Evolutionary conservation across 2,329 filamentous ascomycete species (phyloP), one percentile per base, ranked within the genome.

Genomic region (Sclerotinia trifoliorum): DNA sequence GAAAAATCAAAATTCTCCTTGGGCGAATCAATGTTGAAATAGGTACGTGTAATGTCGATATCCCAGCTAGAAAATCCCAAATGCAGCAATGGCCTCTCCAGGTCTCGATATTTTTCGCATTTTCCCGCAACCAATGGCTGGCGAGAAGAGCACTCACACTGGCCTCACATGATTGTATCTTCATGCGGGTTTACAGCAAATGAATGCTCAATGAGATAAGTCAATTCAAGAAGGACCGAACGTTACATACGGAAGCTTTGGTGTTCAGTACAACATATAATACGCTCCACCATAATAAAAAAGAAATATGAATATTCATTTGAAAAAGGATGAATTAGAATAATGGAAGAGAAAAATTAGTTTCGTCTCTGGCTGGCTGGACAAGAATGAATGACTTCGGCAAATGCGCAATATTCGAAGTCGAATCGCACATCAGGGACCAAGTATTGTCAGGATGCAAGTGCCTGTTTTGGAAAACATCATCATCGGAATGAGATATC

Each of bases 161-260:
- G 44, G 57, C 48, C 73, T 77, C 75, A 76, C 74, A 75, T 77
- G 75, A 77, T 63, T 73, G 66, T 72, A 73, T 58, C 66, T 58
- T 71, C 65, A 75, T 77, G 75, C 75, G 74, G 69, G 73, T 68
- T 72, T 70, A 73, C 73, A 70, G 70, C 67, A 65, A 60, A 65
- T 46, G 65, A 63, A 42, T 52, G 51, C 32, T 65, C 35, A n/a
- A 66, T 49, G 39, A 69, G 69, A 70, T 63, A 71, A 70, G 69
- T 72, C 69, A 69, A 54, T 52, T 68, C 60, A 55, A 71, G 69
- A 71, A 71, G 71, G 69, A 71, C 72, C 67, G 64, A 69, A 46
- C 48, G 46, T 66, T 62, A 51, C 46, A 42, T 51, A 39, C 64
- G 48, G 29, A 61, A 67, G 24, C 44, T 67, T 67, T 67, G 65